phyloP scores from a whole-genome alignment of 495 filamentous ascomycete species.

The Talaromyces adpressus region DNA sequence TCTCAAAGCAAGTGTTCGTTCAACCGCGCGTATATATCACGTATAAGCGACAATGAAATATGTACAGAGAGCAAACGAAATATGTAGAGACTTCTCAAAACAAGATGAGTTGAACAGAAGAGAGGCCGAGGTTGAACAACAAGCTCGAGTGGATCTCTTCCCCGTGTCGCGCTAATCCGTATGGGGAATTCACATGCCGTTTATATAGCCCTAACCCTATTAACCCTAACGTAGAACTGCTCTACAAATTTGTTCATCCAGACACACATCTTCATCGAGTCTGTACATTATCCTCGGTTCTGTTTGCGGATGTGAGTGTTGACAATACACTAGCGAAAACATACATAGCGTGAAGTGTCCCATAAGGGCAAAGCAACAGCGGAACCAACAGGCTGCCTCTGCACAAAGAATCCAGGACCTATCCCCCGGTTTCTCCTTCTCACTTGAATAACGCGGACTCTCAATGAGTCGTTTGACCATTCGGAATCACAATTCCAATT shows the following conservation, averaged over 20 bases:
- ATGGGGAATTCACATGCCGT: not conserved
- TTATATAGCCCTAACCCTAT: not conserved
- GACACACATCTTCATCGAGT: not conserved
- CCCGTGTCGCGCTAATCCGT: not conserved
- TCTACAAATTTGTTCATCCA: not conserved
- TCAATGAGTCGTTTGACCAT: too few species aligned
- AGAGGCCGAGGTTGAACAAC: slow-evolving; percentile 1
- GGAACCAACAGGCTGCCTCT: too few species aligned
- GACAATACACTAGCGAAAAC: too few species aligned
- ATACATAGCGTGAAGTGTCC: too few species aligned
- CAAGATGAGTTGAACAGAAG: not conserved
- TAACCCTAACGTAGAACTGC: too few species aligned
- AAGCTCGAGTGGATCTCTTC: slow-evolving; percentile 2
- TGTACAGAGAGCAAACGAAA: not conserved
- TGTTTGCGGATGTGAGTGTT: too few species aligned
- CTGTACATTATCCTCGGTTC: too few species aligned
- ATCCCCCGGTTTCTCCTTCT: too few species aligned
- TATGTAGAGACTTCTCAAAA: not conserved
- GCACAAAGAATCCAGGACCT: too few species aligned
- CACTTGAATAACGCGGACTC: too few species aligned
- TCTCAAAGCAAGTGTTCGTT: not conserved
- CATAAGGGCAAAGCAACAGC: too few species aligned
- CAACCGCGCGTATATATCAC: not conserved
- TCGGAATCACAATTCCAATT: too few species aligned
- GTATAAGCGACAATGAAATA: not conserved